Base-by-base conservation (phyloP, 2,329 filamentous ascomycete genomes). In the Neobulgaria alba region DNA sequence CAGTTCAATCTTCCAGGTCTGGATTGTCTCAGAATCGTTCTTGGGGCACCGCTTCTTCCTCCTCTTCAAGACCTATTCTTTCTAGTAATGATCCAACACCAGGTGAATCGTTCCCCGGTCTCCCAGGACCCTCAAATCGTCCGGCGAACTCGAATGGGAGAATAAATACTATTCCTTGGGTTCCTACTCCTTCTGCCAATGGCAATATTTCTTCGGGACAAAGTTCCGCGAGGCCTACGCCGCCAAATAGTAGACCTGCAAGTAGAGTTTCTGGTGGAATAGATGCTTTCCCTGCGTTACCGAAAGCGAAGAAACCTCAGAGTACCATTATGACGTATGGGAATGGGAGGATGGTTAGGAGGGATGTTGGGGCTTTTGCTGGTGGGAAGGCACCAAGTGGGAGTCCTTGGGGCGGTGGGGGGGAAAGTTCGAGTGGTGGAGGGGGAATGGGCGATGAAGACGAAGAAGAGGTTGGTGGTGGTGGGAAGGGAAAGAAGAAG, bases 281-380 rank as follows among this genome's bases (percentile, higher is more conserved):
- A 8, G 82, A 89, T 47, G 77, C 79, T 0, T 95, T 95, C 63
- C 90, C 89, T 0, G 81, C 87, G 1, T 71, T 95, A 1, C 89
- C 89, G 0, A 71, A 79, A 0, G 88, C 87, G 1, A 73, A 84
- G 0, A 95, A 80, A 55, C 73, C 75, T 3, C 67, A 67, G 31
- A 77, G 73, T 1, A 77, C 73, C 0, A 76, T 80, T 33, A 78
- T 79, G 40, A 75, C 75, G 2, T 79, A 79, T 51, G 76, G 76
- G 61, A 64, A 33, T 29, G 31, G 3, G 65, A 75, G 3, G 60
- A 54, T 67, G 21, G 75, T 81, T 12, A 65, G 73, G 34, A 61
- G 77, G 31, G 75, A 79, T 51, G 62, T 21, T 9, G 39, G 30
- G 2, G 33, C 68, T 29, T 69, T 57, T 10, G 48, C 45, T 8